Evolutionary conservation across 495 filamentous ascomycete species (phyloP), one percentile per base, ranked within the genome.

Genomic region (Penicillium verhagenii): DNA sequence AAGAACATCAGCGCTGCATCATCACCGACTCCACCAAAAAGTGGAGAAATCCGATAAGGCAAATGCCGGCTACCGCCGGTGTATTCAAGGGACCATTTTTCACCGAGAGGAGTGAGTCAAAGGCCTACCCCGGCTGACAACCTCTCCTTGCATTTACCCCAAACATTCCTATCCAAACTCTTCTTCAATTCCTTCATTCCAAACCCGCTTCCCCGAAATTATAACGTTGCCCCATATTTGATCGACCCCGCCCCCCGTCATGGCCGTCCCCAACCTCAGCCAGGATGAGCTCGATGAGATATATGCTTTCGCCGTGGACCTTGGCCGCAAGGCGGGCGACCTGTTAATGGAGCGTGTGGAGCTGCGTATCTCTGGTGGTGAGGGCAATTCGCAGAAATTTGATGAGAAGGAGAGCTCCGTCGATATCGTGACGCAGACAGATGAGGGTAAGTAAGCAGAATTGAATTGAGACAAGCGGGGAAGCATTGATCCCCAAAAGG

Each of bases 371-470:
- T 65, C 58, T 20, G 60, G 60, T 18, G 54, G 46, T 43, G 56
- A 68, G 10, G 57, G 52, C 10, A 6, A 33, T 26, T 48, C 54
- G 6, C 63, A 73, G 43, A 47, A 52, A 7, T 71, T 72, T 21
- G 61, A 70, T 16, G 74, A 77, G 69, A 90, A 90, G 60, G 83
- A 86, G 16, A 87, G 78, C 61, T 75, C 86, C 0, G 86, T 90
- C 9, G 85, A 89, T 63, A 81, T 89, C 47, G 86, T 90, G 28
- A 88, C 86, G 24, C 81, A 88, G 71, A 84, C 82, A 1, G 85
- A 88, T 61, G 80, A 86, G 69, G 83, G 85, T 86, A 60, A 56
- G 72, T 24, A 38, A 47, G 40, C 10, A 47, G 23, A 16, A 23
- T 5, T 9, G 6, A 16, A 16, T n/a, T n/a, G n/a, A n/a, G n/a